Conservation (phyloP, 305 asterid species). For the Coffea humblotiana region DNA sequence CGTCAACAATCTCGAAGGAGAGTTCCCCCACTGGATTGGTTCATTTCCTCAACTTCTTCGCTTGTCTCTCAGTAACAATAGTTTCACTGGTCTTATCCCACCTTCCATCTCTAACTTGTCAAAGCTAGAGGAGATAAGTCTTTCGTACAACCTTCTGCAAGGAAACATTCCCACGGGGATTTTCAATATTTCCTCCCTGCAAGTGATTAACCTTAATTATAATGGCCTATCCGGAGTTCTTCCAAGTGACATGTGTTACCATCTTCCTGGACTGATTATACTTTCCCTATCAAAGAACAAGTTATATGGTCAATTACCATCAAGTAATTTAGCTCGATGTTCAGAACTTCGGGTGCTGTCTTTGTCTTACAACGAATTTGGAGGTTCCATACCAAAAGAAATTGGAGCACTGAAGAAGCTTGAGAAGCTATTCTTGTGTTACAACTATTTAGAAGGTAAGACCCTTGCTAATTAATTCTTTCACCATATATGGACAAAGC, state of each 20-base stretch:
- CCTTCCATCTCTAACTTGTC: conserved; percentile 22
- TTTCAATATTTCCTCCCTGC: conserved; percentile 18
- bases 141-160: conserved; percentile 27
- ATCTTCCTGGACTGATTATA: background rate
- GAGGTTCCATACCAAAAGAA: background rate
- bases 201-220: background rate
- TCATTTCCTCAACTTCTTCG: conserved; percentile 10
- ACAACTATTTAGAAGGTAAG: background rate
- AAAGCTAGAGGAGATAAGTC: conserved; percentile 16
- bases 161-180: conserved; percentile 33
- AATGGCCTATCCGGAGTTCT: conserved; percentile 15
- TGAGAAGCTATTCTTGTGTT: background rate
- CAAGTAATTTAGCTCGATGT: background rate
- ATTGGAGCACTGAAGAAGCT: background rate
- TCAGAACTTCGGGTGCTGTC: background rate
- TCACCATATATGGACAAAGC: too few relatives aligned
- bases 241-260: conserved; percentile 12
- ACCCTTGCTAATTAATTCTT: too few relatives aligned
- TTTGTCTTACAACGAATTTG: background rate
- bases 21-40: conserved; percentile 31
- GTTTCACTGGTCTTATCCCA: conserved; percentile 24
- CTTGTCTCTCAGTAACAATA: conserved; percentile 23
- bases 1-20: conserved; percentile 24
- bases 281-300: background rate
- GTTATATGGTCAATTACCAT: background rate